Evolutionary conservation across 2,329 filamentous ascomycete genomes (phyloP), one percentile per base, ranked within the genome.

Genomic region (Dothidotthia symphoricarpi): DNA sequence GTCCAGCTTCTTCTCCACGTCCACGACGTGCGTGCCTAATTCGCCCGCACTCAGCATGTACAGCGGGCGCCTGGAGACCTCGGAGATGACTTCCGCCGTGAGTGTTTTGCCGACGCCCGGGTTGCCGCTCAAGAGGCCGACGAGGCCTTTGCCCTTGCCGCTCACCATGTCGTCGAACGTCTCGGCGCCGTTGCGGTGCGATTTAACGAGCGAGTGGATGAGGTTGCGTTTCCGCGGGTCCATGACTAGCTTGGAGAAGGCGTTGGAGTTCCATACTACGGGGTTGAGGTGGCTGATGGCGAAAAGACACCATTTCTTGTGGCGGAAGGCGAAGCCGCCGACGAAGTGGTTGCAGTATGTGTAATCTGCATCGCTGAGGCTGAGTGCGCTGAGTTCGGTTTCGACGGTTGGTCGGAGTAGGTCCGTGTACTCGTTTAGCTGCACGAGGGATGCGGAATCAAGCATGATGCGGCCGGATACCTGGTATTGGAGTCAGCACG

Each of bases 31-130:
- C 10, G 68, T 64, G 9, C 75, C 75, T 0, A 79, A 64, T 36
- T 79, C 75, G 14, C 87, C 87, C 0, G 86, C 85, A 4, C 81
- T 85, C 30, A 88, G 85, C 76, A 86, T 87, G 64, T 93, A 93
- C 9, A 56, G 41, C 4, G 49, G 51, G 3, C 53, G 41, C 38
- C 53, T 46, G 43, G 48, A 44, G 13, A 52, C 43, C 31, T 54
- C 44, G 9, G 53, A 51, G 14, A 56, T 47, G 1, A 41, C 45
- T 33, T 56, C 55, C 5, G 43, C 47, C 1, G 55, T 59, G 15
- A 58, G 43, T 1, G 53, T 58, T 24, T 58, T 58, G 12, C 57
- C 57, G 15, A 57, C 56, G 6, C 57, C 57, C 8, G 57, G 57
- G 1, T 48, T 50, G 2, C 57, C 57, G 13, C 55, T 55, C 4